Conservation (phyloP, 305 asterid genomes). For the Fraxinus velutina region DNA sequence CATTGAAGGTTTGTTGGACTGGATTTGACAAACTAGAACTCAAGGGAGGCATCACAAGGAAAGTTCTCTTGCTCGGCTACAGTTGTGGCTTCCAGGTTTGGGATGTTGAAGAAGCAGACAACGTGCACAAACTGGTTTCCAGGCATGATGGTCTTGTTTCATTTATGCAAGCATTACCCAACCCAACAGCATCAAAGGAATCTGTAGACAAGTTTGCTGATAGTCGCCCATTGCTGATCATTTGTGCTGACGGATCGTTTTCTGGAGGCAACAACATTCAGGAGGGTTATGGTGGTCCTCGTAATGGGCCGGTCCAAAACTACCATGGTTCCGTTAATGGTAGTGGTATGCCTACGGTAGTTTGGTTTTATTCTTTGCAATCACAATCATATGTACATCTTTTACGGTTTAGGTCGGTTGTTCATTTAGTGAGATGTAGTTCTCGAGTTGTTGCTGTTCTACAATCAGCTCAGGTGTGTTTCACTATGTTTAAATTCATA, state of each 20-base stretch:
- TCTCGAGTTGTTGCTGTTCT: slow-evolving; percentile 74
- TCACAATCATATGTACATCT: slow-evolving; percentile 77
- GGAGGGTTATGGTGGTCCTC: slow-evolving; percentile 43
- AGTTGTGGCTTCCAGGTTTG: slow-evolving; percentile 84
- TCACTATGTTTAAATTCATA: background rate
- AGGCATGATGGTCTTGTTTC: slow-evolving; percentile 93
- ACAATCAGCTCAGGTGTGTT: slow-evolving; percentile 81
- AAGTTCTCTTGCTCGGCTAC: slow-evolving; percentile 67
- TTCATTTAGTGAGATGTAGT: slow-evolving; percentile 82
- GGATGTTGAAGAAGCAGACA: slow-evolving; percentile 85
- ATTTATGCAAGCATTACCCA: slow-evolving; percentile 64
- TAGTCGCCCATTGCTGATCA: slow-evolving; percentile 68
- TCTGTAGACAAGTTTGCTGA: slow-evolving; percentile 51
- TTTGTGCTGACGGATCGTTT: slow-evolving; percentile 79
- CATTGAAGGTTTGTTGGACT: slow-evolving; percentile 77
- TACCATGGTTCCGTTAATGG: slow-evolving; percentile 40
- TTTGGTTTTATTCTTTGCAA: slow-evolving; percentile 84
- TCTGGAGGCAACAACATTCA: slow-evolving; percentile 52
- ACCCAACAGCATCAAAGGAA: slow-evolving; percentile 39
- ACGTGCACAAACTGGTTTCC: slow-evolving; percentile 70
- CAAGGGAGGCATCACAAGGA: slow-evolving; percentile 36
- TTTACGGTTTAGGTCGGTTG: slow-evolving; percentile 76
- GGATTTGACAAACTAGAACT: slow-evolving; percentile 74
- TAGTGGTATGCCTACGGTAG: slow-evolving; percentile 59
- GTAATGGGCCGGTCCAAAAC: slow-evolving; percentile 46